A percentile compares a stretch with the other conserved stretches of the same genome.
phyloP scores from a whole-genome alignment of 306 rosid genomes.

The Chamaecrista fasciculata region DNA sequence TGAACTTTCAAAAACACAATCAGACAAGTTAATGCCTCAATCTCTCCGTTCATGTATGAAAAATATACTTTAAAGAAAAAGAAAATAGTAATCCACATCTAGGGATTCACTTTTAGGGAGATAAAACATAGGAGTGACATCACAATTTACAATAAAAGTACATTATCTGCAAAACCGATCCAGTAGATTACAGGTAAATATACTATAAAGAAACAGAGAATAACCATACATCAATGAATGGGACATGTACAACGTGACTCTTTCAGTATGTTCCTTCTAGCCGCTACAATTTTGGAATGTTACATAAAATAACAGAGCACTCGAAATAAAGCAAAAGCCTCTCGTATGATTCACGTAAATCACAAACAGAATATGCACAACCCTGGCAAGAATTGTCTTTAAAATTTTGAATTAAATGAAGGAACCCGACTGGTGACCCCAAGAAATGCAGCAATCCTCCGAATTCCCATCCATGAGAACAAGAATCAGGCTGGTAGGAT shows the following conservation, averaged over 20 bases:
- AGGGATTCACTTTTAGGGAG: background rate
- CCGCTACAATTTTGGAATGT: background rate
- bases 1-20: background rate
- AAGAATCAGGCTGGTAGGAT: conserved; percentile 26
- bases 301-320: conserved; percentile 31
- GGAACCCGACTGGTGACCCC: conserved; percentile 27
- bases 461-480: background rate
- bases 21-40: background rate
- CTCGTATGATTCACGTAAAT: conserved; percentile 42
- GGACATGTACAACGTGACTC: conserved; percentile 10
- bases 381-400: conserved; percentile 39
- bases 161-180: background rate
- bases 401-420: conserved; percentile 1
- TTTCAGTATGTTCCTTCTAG: background rate
- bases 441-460: conserved; percentile 27
- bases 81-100: background rate
- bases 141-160: background rate
- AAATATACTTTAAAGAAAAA: too few species aligned
- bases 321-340: conserved; percentile 20
- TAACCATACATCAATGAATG: background rate
- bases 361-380: conserved; percentile 55
- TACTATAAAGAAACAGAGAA: background rate
- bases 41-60: background rate
- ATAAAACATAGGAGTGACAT: background rate
- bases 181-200: background rate